Conservation (phyloP, 2,329 filamentous ascomycete genomes). For the Pseudocercospora eumusae region DNA sequence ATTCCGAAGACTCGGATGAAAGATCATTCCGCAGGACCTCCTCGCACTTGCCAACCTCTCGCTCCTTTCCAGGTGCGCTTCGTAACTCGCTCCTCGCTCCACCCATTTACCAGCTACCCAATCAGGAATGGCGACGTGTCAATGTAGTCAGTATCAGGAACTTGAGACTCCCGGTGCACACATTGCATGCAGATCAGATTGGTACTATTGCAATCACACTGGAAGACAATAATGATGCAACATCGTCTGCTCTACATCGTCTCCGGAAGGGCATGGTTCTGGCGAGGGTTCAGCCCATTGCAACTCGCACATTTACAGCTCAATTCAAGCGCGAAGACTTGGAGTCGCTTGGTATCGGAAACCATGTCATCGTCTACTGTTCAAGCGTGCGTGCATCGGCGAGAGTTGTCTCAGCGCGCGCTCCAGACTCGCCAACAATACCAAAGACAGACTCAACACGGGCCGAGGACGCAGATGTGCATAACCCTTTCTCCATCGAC, state of each 20-base stretch:
- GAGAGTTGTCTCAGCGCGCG: conserved; percentile 59
- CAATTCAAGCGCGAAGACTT: conserved; percentile 67
- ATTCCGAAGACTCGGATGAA: conserved; percentile 42
- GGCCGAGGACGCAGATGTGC: conserved; percentile 41
- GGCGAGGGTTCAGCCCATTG: conserved; percentile 59
- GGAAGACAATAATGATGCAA: conserved; percentile 40
- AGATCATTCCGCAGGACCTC: conserved; percentile 31
- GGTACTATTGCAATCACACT: conserved; percentile 79
- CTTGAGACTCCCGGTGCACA: conserved; percentile 76
- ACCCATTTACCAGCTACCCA: conserved; percentile 31
- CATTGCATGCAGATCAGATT: conserved; percentile 76
- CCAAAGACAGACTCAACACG: background rate
- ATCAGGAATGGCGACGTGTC: conserved; percentile 75
- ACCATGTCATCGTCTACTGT: conserved; percentile 77
- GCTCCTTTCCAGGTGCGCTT: conserved; percentile 52
- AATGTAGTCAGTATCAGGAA: conserved; percentile 85
- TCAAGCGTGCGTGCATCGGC: conserved; percentile 83
- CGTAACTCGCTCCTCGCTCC: conserved; percentile 33
- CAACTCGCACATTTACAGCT: conserved; percentile 57
- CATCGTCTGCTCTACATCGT: conserved; percentile 40
- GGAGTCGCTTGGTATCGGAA: conserved; percentile 64
- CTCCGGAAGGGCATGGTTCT: conserved; percentile 82
- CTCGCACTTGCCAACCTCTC: conserved; percentile 44
- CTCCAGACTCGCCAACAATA: conserved; percentile 33
- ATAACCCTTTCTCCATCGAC: conserved; percentile 33